These are phyloP conservation scores for Cercospora berteroae DNA, from an alignment of 2,329 filamentous ascomycete genomes.

Conservation along the genomic window DNA sequence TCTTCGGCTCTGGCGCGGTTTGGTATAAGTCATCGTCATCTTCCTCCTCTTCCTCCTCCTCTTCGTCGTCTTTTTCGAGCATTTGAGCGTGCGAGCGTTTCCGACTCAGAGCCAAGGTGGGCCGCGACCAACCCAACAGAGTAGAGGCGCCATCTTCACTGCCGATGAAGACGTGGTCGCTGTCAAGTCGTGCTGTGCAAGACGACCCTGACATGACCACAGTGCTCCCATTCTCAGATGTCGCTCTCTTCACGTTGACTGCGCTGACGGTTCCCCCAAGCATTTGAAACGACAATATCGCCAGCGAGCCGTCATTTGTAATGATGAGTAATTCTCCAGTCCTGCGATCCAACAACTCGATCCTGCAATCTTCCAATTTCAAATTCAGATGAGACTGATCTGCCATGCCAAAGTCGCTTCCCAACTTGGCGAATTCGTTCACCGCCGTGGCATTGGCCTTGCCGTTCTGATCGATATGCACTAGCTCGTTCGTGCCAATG, in stretches of 20 bases:
- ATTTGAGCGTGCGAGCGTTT: conserved; percentile 63
- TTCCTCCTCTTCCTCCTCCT: conserved; percentile 50
- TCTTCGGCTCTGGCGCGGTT: conserved; percentile 52
- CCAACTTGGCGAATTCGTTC: conserved; percentile 81
- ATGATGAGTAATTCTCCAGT: conserved; percentile 83
- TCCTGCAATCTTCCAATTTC: conserved; percentile 74
- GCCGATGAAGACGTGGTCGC: conserved; percentile 74
- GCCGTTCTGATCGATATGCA: conserved; percentile 93
- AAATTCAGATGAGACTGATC: conserved; percentile 82
- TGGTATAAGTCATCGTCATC: conserved; percentile 64
- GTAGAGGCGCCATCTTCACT: conserved; percentile 80
- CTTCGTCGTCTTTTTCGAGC: conserved; percentile 52
- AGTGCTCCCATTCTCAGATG: conserved; percentile 60
- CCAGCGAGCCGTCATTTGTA: conserved; percentile 70
- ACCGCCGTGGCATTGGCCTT: conserved; percentile 90
- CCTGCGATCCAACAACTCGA: conserved; percentile 74
- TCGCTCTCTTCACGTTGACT: conserved; percentile 67
- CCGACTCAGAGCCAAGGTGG: conserved; percentile 59
- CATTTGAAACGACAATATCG: conserved; percentile 75
- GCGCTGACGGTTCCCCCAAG: conserved; percentile 91
- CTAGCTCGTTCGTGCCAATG: conserved; percentile 82
- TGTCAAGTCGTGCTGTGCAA: conserved; percentile 66
- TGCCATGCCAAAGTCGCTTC: conserved; percentile 77
- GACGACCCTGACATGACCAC: conserved; percentile 63
- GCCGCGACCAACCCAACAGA: conserved; percentile 75